phyloP scores from a whole-genome alignment of 345 rosid genomes.

The Pseudoturritis turrita region DNA sequence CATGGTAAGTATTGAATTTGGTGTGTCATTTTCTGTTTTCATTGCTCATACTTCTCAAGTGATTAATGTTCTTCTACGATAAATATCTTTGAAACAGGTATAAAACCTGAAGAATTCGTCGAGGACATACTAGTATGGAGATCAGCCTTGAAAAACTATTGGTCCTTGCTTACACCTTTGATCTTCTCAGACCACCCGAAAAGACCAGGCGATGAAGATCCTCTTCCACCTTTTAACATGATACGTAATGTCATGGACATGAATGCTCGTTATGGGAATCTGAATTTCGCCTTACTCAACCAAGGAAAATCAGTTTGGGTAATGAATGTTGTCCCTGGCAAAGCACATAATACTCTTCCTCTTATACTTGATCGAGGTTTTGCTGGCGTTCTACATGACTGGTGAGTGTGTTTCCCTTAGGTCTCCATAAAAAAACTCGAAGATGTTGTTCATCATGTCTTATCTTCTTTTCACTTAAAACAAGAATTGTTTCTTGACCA shows the following conservation, averaged over 20 bases:
- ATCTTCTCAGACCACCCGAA: constrained; percentile 99
- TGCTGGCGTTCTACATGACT: constrained; percentile 87
- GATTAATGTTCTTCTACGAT: neutral
- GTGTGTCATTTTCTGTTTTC: neutral
- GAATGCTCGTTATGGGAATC: constrained; percentile 88
- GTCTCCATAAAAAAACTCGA: too few relatives aligned
- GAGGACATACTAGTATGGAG: constrained; percentile 67
- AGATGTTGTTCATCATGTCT: neutral
- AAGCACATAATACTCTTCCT: constrained; percentile 71
- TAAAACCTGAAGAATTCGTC: constrained; percentile 65
- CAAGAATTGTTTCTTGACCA: neutral
- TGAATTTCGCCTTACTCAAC: constrained; percentile 72
- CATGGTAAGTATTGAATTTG: constrained; percentile 66
- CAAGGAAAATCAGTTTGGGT: constrained; percentile 79
- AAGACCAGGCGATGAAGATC: constrained; percentile 99
- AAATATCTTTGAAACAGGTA: constrained; percentile 40
- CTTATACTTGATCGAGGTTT: constrained; percentile 83
- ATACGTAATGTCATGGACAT: constrained; percentile 97
- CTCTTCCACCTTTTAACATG: constrained; percentile 93
- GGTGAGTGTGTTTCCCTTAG: constrained; percentile 51
- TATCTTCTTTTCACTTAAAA: neutral
- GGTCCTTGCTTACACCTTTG: constrained; percentile 94
- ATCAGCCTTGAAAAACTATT: constrained; percentile 74
- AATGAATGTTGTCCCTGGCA: constrained; percentile 92
- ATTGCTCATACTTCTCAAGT: neutral